phyloP scores from a whole-genome alignment of 345 rosid genomes.

The Litchi chinensis region DNA sequence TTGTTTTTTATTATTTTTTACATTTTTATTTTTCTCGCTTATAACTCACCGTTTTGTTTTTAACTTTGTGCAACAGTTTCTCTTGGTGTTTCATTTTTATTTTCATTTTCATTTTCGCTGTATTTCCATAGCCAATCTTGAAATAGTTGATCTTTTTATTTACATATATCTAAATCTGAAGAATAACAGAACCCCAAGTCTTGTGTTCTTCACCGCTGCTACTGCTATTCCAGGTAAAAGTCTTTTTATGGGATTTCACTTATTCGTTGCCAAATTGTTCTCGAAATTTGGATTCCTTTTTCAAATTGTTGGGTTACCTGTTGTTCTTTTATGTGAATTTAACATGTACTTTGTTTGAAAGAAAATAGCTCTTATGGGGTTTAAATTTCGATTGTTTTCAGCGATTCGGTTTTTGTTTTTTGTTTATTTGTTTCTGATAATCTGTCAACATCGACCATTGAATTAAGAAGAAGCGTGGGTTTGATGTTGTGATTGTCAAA shows the following conservation, averaged over 20 bases:
- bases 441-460: conserved; percentile 3
- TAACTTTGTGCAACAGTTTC: conserved; percentile 19
- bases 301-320: conserved; percentile 12
- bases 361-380: conserved; percentile 3
- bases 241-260: not conserved
- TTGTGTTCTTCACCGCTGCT: conserved; percentile 17
- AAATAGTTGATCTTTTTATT: conserved; percentile 8
- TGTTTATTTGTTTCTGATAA: not conserved
- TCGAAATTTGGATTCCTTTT: conserved; percentile 11
- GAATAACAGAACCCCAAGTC: conserved; percentile 22
- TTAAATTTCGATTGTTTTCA: not conserved
- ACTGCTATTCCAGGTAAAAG: conserved; percentile 31
- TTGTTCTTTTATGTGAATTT: conserved; percentile 22
- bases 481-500: conserved; percentile 14
- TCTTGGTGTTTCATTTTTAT: not conserved
- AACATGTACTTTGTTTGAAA: not conserved
- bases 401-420: not conserved
- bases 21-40: not conserved
- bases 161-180: conserved; percentile 1
- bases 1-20: no score
- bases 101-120: not conserved
- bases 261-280: conserved; percentile 1
- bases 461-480: conserved; percentile 5
- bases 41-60: conserved; percentile 23
- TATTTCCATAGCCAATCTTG: conserved; percentile 12